Conservation (phyloP, 495 filamentous ascomycete genomes). For the Tuber brumale region DNA sequence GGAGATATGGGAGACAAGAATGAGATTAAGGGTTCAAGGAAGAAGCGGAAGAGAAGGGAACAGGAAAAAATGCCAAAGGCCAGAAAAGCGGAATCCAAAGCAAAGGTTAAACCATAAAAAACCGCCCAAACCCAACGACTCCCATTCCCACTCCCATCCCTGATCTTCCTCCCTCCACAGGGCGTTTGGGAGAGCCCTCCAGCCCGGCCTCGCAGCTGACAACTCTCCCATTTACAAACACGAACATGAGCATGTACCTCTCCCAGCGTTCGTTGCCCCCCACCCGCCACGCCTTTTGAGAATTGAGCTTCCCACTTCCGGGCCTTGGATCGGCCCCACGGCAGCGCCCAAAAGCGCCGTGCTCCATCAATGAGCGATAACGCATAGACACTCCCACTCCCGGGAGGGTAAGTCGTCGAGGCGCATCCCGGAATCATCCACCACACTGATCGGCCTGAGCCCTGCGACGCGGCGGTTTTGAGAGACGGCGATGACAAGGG, state of each 20-base stretch:
- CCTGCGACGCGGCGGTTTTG: constrained; percentile 69
- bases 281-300: constrained; percentile 18
- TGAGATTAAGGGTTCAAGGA: background rate
- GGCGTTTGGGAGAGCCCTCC: constrained; percentile 24
- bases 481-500: constrained; percentile 65
- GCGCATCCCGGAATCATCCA: constrained; percentile 42
- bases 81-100: background rate
- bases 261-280: constrained; percentile 33
- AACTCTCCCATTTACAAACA: constrained; percentile 68
- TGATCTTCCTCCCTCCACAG: constrained; percentile 10
- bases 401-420: constrained; percentile 36
- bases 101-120: constrained; percentile 25
- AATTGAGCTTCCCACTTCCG: constrained; percentile 39
- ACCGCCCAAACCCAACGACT: constrained; percentile 16
- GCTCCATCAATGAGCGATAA: background rate
- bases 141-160: constrained; percentile 14
- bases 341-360: constrained; percentile 52
- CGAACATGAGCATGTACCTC: constrained; percentile 65
- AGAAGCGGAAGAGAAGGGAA: background rate
- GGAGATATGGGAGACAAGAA: background rate
- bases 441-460: constrained; percentile 57
- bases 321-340: constrained; percentile 59
- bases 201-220: constrained; percentile 69
- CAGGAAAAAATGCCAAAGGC: background rate
- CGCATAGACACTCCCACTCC: constrained; percentile 11